These are phyloP conservation scores for Calocybe cyanea DNA, from an alignment of 768 basidiomycete genomes.

Conservation along the genomic window DNA sequence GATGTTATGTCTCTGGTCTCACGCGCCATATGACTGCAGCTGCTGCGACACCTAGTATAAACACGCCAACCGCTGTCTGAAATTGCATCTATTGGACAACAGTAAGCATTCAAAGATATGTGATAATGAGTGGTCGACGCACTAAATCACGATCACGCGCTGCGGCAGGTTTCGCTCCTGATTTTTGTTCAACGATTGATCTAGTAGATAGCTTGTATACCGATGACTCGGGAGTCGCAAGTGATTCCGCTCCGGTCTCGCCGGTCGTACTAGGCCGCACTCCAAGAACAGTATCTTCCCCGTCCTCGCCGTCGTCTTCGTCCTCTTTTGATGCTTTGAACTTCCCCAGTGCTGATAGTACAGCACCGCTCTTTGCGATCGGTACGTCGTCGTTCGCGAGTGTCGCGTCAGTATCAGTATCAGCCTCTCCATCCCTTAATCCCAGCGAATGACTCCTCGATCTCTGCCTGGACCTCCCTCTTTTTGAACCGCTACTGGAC, in stretches of 20 bases:
- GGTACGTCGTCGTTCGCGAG: slow-evolving; percentile 33
- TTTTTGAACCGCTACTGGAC: slow-evolving; percentile 18
- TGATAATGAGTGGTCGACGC: slow-evolving; percentile 8
- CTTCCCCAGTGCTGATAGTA: not conserved
- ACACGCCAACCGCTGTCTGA: slow-evolving; percentile 58
- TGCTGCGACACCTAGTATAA: slow-evolving; percentile 64
- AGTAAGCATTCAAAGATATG: not conserved
- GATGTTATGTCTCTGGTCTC: slow-evolving; percentile 32
- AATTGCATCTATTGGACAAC: slow-evolving; percentile 32
- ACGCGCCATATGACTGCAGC: slow-evolving; percentile 74
- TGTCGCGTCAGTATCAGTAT: slow-evolving; percentile 23
- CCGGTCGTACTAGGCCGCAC: slow-evolving; percentile 13
- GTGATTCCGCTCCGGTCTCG: slow-evolving; percentile 15
- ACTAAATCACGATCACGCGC: slow-evolving; percentile 13
- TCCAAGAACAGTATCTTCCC: slow-evolving; percentile 20
- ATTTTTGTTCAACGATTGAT: slow-evolving; percentile 3
- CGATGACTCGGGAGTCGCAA: slow-evolving; percentile 26
- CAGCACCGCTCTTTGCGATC: slow-evolving; percentile 16
- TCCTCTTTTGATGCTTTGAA: slow-evolving; percentile 14
- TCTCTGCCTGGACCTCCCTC: slow-evolving; percentile 21
- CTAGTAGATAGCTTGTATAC: slow-evolving; percentile 17
- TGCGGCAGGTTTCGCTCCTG: slow-evolving; percentile 5
- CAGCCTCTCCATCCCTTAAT: slow-evolving; percentile 16
- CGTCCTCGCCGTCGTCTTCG: slow-evolving; percentile 22
- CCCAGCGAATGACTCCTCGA: slow-evolving; percentile 19